Percentiles rank a stretch among this genome's conserved stretches.
These are phyloP conservation scores for Sphenostylis stenocarpa DNA, from an alignment of 306 rosid species.

Conservation along the genomic window DNA sequence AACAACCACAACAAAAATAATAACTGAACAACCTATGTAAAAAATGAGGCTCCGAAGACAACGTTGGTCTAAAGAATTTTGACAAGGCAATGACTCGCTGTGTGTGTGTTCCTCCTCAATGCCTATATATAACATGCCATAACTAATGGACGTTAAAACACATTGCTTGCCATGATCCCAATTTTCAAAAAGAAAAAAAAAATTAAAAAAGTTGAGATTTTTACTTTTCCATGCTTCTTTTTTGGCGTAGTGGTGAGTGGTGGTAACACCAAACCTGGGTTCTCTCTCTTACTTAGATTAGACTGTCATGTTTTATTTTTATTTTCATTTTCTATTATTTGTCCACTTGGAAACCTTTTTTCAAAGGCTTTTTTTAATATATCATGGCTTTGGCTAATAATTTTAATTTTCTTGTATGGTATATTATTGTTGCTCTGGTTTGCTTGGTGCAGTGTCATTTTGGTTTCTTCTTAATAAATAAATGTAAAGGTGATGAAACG, in stretches of 20 bases:
- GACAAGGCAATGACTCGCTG: constrained; percentile 47
- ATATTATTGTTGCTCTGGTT: constrained; percentile 7
- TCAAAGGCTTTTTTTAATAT: constrained; percentile 2
- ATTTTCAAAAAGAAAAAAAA: background rate
- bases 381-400: background rate
- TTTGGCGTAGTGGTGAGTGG: constrained; percentile 17
- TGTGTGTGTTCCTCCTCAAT: constrained; percentile 30
- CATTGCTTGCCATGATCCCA: constrained; percentile 34
- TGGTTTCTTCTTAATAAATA: constrained; percentile 32
- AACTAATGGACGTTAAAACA: constrained; percentile 55
- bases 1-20: background rate
- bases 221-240: constrained; percentile 6
- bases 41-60: constrained; percentile 33
- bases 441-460: constrained; percentile 37
- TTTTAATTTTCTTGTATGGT: background rate
- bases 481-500: constrained; percentile 34
- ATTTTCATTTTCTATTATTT: background rate
- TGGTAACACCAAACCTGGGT: constrained; percentile 26
- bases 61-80: constrained; percentile 44
- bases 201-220: background rate
- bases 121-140: constrained; percentile 62
- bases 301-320: background rate
- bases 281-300: background rate
- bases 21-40: background rate
- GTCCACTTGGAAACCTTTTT: background rate